phyloP scores from a whole-genome alignment of 2,329 filamentous ascomycete species.

The Myriosclerotinia duriaeana region DNA sequence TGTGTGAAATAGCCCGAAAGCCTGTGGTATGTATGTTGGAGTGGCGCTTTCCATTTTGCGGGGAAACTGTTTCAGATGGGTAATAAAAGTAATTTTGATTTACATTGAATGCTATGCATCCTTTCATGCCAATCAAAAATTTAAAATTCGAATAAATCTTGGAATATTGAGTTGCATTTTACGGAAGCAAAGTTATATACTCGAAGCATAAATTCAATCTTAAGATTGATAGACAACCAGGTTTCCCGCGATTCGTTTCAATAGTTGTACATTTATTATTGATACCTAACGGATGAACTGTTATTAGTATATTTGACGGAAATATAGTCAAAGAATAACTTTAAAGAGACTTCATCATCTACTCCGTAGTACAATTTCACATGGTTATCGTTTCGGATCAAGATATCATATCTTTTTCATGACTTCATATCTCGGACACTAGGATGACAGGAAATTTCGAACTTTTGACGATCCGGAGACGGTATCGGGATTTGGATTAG shows the following conservation, averaged over 20 bases:
- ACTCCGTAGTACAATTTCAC: neutral
- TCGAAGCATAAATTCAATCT: conserved; percentile 4
- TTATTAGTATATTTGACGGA: neutral
- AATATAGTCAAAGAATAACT: conserved; percentile 1
- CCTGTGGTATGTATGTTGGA: conserved; percentile 9
- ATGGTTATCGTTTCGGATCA: neutral
- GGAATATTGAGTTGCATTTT: conserved; percentile 3
- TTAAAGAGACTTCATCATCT: conserved; percentile 1
- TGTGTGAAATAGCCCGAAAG: neutral
- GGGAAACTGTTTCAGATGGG: conserved; percentile 23
- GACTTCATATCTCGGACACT: neutral
- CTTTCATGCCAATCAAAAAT: neutral
- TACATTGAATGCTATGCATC: neutral
- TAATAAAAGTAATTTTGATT: neutral
- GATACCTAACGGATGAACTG: neutral
- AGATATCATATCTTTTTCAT: neutral
- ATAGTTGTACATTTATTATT: neutral
- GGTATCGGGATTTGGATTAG: neutral
- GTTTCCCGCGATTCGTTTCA: neutral
- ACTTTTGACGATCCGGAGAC: neutral
- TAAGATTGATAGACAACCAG: conserved; percentile 2
- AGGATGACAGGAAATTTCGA: neutral
- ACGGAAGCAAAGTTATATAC: neutral
- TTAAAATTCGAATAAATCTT: neutral
- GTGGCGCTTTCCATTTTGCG: conserved; percentile 20